phyloP scores from a whole-genome alignment of 495 filamentous ascomycete species.

The Thermochaetoides thermophila region DNA sequence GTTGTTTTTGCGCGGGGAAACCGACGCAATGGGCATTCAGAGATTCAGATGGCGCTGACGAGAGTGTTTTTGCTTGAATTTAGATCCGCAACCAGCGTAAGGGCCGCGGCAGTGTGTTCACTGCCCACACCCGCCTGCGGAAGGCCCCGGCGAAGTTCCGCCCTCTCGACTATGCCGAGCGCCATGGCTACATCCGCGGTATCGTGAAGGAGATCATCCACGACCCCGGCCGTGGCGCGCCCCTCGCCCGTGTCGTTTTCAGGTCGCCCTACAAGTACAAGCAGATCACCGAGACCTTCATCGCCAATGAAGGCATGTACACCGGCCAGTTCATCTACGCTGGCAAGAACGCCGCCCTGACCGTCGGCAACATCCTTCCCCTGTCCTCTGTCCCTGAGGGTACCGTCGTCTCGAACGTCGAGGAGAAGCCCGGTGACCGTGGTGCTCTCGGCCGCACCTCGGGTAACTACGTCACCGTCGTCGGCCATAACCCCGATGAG shows the following conservation, averaged over 20 bases:
- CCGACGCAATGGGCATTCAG: too few species aligned
- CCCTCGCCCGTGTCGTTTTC: constrained; percentile 91
- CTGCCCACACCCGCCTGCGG: constrained; percentile 69
- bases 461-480: constrained; percentile 97
- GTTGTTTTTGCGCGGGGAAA: too few species aligned
- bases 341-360: constrained; percentile 93
- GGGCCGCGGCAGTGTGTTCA: constrained; percentile 97
- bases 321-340: constrained; percentile 99
- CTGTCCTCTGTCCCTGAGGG: constrained; percentile 89
- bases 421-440: constrained; percentile 97
- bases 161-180: constrained; percentile 85
- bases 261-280: constrained; percentile 82
- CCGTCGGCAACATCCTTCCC: constrained; percentile 92
- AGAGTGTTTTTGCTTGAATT: constrained; percentile 15
- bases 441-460: constrained; percentile 90
- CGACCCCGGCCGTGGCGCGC: constrained; percentile 95
- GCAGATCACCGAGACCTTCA: constrained; percentile 89
- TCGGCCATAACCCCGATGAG: constrained; percentile 97
- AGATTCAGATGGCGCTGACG: constrained; percentile 12
- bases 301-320: constrained; percentile 99
- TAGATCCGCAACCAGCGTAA: constrained; percentile 94
- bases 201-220: constrained; percentile 98
- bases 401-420: constrained; percentile 96
- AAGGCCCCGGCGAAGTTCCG: constrained; percentile 79
- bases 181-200: constrained; percentile 92